phyloP scores from a whole-genome alignment of 768 basidiomycete species.

The Auriculariales sp. region DNA sequence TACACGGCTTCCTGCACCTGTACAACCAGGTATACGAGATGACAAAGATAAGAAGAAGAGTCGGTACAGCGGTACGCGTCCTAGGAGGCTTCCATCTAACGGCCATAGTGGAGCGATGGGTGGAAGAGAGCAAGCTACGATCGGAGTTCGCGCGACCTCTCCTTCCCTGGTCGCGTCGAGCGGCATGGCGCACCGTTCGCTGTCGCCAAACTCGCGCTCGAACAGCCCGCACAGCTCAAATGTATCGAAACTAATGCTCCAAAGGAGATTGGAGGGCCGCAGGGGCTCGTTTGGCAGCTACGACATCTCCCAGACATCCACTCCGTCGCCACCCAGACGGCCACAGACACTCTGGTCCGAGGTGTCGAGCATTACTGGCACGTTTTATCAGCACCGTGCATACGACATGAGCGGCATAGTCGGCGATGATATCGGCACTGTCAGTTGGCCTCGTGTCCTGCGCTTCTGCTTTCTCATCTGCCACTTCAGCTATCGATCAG shows the following conservation, averaged over 20 bases:
- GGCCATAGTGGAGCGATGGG: too few species aligned
- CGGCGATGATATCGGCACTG: neutral
- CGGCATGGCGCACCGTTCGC: neutral
- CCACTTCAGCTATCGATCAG: conserved; percentile 72
- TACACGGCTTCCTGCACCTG: too few species aligned
- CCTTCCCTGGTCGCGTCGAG: too few species aligned
- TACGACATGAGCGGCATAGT: neutral
- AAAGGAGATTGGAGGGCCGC: neutral
- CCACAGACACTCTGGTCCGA: neutral
- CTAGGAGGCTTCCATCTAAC: too few species aligned
- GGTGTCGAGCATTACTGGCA: neutral
- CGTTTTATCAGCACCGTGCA: neutral
- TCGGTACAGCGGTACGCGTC: too few species aligned
- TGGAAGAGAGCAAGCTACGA: too few species aligned
- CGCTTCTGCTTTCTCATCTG: neutral
- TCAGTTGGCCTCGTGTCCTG: neutral
- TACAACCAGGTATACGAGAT: too few species aligned
- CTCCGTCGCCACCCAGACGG: neutral
- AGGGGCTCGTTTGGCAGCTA: neutral
- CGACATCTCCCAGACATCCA: neutral
- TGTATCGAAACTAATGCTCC: neutral
- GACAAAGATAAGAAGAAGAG: too few species aligned
- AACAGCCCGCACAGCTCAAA: neutral
- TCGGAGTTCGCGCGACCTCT: too few species aligned
- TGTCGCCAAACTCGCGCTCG: neutral